Evolutionary conservation across 2,329 filamentous ascomycete species (phyloP).

Genomic region (Aspergillus sp.): DNA sequence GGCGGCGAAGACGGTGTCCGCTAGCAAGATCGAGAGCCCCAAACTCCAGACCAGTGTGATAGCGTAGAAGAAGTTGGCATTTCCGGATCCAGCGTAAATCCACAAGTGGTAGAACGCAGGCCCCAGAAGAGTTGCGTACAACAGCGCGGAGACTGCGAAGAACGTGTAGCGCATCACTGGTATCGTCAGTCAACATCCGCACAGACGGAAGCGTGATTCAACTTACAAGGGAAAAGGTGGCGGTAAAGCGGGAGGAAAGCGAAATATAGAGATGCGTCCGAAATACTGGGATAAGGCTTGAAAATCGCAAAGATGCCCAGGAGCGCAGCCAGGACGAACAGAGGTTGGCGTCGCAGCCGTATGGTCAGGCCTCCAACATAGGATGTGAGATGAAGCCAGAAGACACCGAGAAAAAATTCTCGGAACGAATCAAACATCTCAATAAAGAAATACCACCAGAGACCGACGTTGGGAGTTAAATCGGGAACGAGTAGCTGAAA

Average conservation of each 20-base stretch:
- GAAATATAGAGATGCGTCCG: slow-evolving; percentile 80
- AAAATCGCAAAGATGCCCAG: slow-evolving; percentile 90
- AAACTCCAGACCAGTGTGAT: slow-evolving; percentile 98
- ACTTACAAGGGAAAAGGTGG: slow-evolving; percentile 78
- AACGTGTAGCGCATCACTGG: slow-evolving; percentile 89
- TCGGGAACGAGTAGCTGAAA: slow-evolving; percentile 87
- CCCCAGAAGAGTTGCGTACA: slow-evolving; percentile 83
- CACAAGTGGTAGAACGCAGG: slow-evolving; percentile 95
- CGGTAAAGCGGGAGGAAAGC: slow-evolving; percentile 75
- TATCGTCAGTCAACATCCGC: slow-evolving; percentile 19
- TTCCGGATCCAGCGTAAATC: slow-evolving; percentile 96
- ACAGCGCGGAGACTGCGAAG: slow-evolving; percentile 69
- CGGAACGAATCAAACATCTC: slow-evolving; percentile 99
- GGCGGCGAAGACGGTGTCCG: slow-evolving; percentile 80
- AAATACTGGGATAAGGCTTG: slow-evolving; percentile 92
- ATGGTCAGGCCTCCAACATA: slow-evolving; percentile 84
- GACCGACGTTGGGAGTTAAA: slow-evolving; percentile 84
- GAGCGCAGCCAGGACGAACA: slow-evolving; percentile 78
- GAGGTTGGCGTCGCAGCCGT: slow-evolving; percentile 73
- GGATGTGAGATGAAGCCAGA: slow-evolving; percentile 88
- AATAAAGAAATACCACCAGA: slow-evolving; percentile 99
- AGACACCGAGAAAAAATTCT: slow-evolving; percentile 93
- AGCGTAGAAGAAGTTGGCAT: slow-evolving; percentile 98
- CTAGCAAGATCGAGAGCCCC: slow-evolving; percentile 76
- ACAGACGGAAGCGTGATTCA: neutral